phyloP scores from a whole-genome alignment of 192 early-diverging fungal species.

The Tieghemiomyces parasiticus region DNA sequence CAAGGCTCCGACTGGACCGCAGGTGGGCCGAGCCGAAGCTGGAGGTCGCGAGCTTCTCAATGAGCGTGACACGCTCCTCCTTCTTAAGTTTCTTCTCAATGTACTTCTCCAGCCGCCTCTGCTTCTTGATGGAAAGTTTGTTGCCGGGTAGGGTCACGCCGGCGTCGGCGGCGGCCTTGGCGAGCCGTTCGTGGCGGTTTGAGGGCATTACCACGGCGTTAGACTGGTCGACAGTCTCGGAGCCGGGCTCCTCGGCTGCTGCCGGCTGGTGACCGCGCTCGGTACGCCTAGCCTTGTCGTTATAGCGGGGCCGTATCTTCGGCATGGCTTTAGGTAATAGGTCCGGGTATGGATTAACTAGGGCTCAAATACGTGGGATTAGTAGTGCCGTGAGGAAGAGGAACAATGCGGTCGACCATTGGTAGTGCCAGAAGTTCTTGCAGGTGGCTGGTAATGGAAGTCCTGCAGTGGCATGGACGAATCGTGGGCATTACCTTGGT shows the following conservation, averaged over 20 bases:
- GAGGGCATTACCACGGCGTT: constrained; percentile 8
- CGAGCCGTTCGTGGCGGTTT: background rate
- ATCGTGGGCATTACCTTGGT: no score
- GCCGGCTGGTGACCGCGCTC: background rate
- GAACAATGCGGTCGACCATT: no score
- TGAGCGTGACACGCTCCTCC: constrained; percentile 45
- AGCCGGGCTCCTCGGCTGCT: background rate
- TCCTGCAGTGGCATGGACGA: no score
- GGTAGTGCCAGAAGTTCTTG: no score
- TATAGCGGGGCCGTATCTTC: background rate
- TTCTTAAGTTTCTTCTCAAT: constrained; percentile 76
- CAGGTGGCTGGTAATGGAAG: no score
- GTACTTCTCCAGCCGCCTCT: constrained; percentile 64
- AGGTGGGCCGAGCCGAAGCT: constrained; percentile 52
- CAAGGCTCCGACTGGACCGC: constrained; percentile 52
- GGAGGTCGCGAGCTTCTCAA: constrained; percentile 45
- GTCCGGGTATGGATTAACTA: no score
- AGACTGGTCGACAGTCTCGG: background rate
- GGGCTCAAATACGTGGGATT: no score
- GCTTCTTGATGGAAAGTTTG: constrained; percentile 30
- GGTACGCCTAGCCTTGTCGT: background rate
- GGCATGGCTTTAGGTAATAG: background rate
- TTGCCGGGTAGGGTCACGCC: background rate
- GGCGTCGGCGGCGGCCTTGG: background rate
- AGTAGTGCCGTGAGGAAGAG: no score